A percentile compares a stretch with the other conserved stretches of the same genome.
Conservation (phyloP, 306 rosid genomes). For the Pueraria montana region DNA sequence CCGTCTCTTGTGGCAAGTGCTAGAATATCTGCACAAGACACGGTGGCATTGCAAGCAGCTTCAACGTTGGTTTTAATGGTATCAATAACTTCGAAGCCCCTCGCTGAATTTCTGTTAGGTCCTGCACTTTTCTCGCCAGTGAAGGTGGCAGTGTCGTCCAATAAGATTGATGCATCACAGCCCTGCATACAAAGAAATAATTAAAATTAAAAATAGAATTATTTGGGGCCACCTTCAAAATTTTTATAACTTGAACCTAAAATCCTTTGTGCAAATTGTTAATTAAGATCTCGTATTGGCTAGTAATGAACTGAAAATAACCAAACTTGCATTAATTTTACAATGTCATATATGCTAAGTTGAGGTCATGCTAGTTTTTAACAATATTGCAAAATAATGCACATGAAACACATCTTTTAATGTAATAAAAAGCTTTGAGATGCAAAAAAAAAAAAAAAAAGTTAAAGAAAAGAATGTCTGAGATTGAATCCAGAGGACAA, state of each 20-base stretch:
- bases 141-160: conserved; percentile 74
- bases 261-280: not conserved
- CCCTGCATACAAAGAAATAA: conserved; percentile 58
- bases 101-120: conserved; percentile 66
- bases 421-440: not conserved
- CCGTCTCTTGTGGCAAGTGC: conserved; percentile 87
- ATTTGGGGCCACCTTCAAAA: not conserved
- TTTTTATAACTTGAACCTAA: not conserved
- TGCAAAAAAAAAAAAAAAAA: not conserved
- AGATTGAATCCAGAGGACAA: not conserved
- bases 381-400: not conserved
- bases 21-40: conserved; percentile 92
- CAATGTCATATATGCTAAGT: not conserved
- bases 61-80: conserved; percentile 73
- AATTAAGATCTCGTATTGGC: not conserved
- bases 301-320: not conserved
- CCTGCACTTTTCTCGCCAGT: conserved; percentile 77
- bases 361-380: not conserved
- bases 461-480: not conserved
- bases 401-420: not conserved
- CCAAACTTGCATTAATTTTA: not conserved
- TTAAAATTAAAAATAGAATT: not conserved
- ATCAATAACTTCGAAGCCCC: conserved; percentile 89
- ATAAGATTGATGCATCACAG: conserved; percentile 74
- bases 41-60: conserved; percentile 72